Percentiles rank a stretch among this genome's conserved stretches.
These are phyloP conservation scores for Eucalyptus sideroxylon DNA, from an alignment of 345 rosid genomes.

Conservation along the genomic window DNA sequence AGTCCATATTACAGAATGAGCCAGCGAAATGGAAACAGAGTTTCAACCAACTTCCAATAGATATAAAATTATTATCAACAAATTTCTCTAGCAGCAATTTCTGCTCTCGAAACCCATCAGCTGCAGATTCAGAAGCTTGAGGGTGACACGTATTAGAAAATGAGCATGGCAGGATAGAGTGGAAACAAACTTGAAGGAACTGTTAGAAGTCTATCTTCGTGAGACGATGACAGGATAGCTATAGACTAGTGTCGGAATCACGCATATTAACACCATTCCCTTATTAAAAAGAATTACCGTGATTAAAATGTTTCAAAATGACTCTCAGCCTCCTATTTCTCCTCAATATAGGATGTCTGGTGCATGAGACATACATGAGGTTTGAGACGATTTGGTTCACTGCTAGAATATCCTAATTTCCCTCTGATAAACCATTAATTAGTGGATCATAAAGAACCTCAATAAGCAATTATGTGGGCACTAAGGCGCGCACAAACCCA, in stretches of 20 bases:
- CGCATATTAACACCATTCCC: background rate
- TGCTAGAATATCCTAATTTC: background rate
- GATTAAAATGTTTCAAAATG: background rate
- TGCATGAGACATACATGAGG: background rate
- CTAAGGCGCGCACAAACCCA: rapidly evolving
- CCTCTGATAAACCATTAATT: background rate
- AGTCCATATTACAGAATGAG: background rate
- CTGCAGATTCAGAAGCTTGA: background rate
- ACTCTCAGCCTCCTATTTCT: background rate
- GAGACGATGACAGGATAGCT: background rate
- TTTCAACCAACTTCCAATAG: background rate
- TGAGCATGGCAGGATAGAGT: background rate
- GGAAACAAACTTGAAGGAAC: background rate
- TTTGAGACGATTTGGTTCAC: background rate
- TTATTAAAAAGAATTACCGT: background rate
- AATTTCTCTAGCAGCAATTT: background rate
- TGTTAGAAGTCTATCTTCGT: background rate
- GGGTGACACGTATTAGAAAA: background rate
- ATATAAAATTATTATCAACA: background rate
- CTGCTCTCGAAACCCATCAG: background rate
- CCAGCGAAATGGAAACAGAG: background rate
- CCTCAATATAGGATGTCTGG: background rate
- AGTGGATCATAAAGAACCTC: background rate
- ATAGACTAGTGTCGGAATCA: background rate
- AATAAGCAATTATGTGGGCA: background rate